A percentile compares a stretch with the other conserved stretches of the same genome.
These are phyloP conservation scores for Orbilia oligospora DNA, from an alignment of 2,329 filamentous ascomycete genomes.

Conservation along the genomic window DNA sequence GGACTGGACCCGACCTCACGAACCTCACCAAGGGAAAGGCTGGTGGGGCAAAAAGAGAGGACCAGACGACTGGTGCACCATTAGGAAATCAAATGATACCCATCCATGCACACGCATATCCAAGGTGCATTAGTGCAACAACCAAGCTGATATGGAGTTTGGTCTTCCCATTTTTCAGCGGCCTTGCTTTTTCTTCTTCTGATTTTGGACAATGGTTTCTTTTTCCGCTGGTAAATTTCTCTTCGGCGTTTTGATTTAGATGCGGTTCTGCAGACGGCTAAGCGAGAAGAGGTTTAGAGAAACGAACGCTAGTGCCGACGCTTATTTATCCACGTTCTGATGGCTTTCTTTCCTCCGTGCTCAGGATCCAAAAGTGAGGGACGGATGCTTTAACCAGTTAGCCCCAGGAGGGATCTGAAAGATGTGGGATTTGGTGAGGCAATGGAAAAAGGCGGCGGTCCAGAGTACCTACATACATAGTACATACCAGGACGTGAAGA, in stretches of 20 bases:
- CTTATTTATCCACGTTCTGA: conserved; percentile 55
- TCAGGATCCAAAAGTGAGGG: conserved; percentile 30
- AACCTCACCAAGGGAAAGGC: conserved; percentile 15
- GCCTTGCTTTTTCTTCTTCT: conserved; percentile 20
- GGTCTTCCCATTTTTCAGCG: conserved; percentile 29
- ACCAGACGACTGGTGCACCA: conserved; percentile 50
- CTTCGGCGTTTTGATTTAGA: conserved; percentile 60
- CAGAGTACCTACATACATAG: not conserved
- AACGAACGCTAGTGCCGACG: conserved; percentile 37
- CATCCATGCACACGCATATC: conserved; percentile 53
- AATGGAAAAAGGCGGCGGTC: not conserved
- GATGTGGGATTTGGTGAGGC: conserved; percentile 13
- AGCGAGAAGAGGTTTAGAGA: conserved; percentile 57
- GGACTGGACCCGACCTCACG: conserved; percentile 23
- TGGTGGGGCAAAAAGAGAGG: conserved; percentile 57
- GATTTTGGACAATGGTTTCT: not conserved
- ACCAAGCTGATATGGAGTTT: conserved; percentile 50
- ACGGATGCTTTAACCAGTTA: conserved; percentile 8
- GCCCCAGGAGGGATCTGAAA: not conserved
- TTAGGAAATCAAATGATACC: conserved; percentile 51
- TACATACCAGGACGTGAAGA: not conserved
- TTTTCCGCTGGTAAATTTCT: conserved; percentile 26
- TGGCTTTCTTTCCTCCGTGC: not conserved
- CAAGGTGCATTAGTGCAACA: conserved; percentile 55
- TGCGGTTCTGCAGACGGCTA: conserved; percentile 51